Percentiles rank a stretch among this genome's conserved stretches.
phyloP scores from a whole-genome alignment of 2,329 filamentous ascomycete genomes.

The Ophiostoma sp. region DNA sequence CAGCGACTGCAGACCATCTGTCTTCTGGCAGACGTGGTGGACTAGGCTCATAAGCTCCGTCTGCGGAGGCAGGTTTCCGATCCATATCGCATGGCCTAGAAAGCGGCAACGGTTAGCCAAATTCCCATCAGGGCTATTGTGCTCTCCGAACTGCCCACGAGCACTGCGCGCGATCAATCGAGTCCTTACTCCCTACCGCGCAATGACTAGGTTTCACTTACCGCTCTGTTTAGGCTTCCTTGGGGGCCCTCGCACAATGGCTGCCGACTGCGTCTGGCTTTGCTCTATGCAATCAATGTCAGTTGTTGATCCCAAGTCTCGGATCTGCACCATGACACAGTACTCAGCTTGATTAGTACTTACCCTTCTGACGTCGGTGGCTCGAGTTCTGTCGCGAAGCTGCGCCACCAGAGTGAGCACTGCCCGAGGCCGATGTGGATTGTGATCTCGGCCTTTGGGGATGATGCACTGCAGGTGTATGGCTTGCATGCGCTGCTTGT shows the following conservation, averaged over 20 bases:
- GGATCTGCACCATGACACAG: too few species aligned
- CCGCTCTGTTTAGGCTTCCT: slow-evolving; percentile 57
- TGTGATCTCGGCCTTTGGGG: background rate
- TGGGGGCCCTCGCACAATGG: slow-evolving; percentile 46
- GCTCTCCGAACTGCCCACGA: too few species aligned
- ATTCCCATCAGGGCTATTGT: too few species aligned
- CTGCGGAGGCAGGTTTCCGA: slow-evolving; percentile 84
- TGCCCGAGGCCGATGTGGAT: background rate
- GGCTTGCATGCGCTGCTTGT: background rate
- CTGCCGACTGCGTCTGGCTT: background rate
- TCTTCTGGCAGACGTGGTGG: slow-evolving; percentile 78
- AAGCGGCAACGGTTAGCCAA: background rate
- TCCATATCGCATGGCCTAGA: slow-evolving; percentile 82
- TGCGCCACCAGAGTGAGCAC: background rate
- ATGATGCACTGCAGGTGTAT: background rate
- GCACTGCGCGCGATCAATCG: background rate
- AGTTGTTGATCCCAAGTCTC: background rate
- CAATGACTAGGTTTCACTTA: slow-evolving; percentile 34
- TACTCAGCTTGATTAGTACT: background rate
- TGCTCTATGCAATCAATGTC: background rate
- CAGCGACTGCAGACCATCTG: slow-evolving; percentile 74
- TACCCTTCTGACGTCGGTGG: background rate
- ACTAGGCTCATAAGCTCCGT: slow-evolving; percentile 80
- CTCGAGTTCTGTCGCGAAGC: background rate
- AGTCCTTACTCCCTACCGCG: background rate